phyloP scores from a whole-genome alignment of 2,329 filamentous ascomycete genomes.

The Fusarium redolens region DNA sequence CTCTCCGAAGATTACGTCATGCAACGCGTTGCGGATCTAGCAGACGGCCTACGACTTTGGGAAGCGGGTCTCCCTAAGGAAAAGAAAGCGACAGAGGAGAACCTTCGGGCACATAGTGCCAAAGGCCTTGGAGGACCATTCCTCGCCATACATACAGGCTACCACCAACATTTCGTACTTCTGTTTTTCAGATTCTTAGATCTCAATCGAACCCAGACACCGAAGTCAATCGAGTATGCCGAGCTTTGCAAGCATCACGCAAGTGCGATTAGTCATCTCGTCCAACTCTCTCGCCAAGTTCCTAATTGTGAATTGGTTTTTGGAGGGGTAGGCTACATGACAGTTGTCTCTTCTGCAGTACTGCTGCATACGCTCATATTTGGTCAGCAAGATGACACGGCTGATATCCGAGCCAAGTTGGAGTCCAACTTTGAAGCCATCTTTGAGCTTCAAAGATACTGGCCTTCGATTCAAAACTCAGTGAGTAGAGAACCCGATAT shows the following conservation, averaged over 20 bases:
- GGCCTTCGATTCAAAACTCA: conserved; percentile 6
- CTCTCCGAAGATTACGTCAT: conserved; percentile 2
- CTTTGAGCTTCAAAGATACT: conserved; percentile 7
- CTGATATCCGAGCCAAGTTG: conserved; percentile 2
- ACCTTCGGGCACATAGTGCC: not conserved
- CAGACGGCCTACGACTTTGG: not conserved
- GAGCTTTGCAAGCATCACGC: conserved; percentile 9
- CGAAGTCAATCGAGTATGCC: conserved; percentile 3
- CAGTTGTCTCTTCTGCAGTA: not conserved
- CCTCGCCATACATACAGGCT: conserved; percentile 13
- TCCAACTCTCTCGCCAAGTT: conserved; percentile 2
- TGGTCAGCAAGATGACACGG: conserved; percentile 1
- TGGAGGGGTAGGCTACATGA: conserved; percentile 14
- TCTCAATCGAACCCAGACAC: conserved; percentile 3
- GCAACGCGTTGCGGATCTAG: conserved; percentile 7
- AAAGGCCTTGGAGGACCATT: conserved; percentile 9
- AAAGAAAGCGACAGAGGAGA: conserved; percentile 7
- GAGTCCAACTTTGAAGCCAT: conserved; percentile 11
- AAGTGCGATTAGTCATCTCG: not conserved
- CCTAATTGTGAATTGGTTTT: conserved; percentile 4
- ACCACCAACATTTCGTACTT: conserved; percentile 5
- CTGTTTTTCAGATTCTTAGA: conserved; percentile 2
- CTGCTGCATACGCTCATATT: conserved; percentile 7
- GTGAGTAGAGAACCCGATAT: not conserved
- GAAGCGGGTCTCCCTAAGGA: conserved; percentile 1